Percentiles rank a stretch among this genome's conserved stretches.
Conservation (phyloP, 352 stramenopile genomes). For the Pythium sp. region DNA sequence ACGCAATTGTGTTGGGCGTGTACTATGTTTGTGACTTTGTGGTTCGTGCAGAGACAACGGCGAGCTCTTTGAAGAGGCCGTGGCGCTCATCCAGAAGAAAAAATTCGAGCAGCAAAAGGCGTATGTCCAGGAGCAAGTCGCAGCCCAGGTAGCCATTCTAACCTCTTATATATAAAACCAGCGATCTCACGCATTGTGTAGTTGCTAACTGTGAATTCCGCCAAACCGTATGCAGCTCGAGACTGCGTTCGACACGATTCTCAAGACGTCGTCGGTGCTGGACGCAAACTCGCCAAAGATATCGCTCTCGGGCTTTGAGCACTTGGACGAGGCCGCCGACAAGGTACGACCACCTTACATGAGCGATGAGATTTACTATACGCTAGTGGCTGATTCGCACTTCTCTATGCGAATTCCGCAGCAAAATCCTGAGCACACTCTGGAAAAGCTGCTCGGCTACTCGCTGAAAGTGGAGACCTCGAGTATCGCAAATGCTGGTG, state of each 20-base stretch:
- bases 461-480: slow-evolving; percentile 69
- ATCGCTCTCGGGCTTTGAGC: slow-evolving; percentile 67
- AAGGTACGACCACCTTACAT: background rate
- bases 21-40: background rate
- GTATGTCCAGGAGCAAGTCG: slow-evolving; percentile 63
- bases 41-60: slow-evolving; percentile 43
- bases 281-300: slow-evolving; percentile 37
- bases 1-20: background rate
- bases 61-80: slow-evolving; percentile 74
- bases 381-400: background rate
- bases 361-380: background rate
- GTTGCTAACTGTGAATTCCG: background rate
- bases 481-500: slow-evolving; percentile 52
- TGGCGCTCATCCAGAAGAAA: slow-evolving; percentile 64
- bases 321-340: slow-evolving; percentile 21
- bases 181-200: background rate
- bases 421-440: slow-evolving; percentile 33
- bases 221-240: slow-evolving; percentile 29
- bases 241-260: slow-evolving; percentile 53
- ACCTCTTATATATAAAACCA: background rate
- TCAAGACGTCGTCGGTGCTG: slow-evolving; percentile 44
- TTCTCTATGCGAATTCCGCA: slow-evolving; percentile 14
- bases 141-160: slow-evolving; percentile 39
- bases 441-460: slow-evolving; percentile 65
- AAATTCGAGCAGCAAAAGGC: slow-evolving; percentile 82